Evolutionary conservation across 805 yeast species (phyloP).

Genomic region (Osmozyma mogii): DNA sequence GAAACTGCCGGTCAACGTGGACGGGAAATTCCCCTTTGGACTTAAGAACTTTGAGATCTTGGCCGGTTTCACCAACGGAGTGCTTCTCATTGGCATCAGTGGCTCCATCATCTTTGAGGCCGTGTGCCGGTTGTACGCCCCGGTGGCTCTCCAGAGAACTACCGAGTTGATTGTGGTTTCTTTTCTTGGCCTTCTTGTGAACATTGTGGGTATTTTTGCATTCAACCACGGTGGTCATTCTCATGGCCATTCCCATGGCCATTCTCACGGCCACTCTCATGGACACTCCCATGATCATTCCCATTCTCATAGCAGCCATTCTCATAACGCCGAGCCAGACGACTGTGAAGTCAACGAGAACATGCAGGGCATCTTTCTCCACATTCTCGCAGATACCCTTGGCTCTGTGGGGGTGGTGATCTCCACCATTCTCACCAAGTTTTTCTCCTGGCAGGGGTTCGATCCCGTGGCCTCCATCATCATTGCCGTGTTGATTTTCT

Average conservation of each 20-base stretch:
- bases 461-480: constrained; percentile 90
- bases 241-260: constrained; percentile 26
- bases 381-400: constrained; percentile 88
- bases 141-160: constrained; percentile 71
- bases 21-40: constrained; percentile 79
- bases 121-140: constrained; percentile 67
- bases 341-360: constrained; percentile 41
- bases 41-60: constrained; percentile 77
- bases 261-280: constrained; percentile 39
- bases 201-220: constrained; percentile 87
- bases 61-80: constrained; percentile 94
- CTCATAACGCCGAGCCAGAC: constrained; percentile 11
- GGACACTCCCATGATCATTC: constrained; percentile 27
- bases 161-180: constrained; percentile 83
- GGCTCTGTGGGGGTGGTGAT: constrained; percentile 97
- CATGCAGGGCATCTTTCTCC: constrained; percentile 91
- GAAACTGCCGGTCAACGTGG: constrained; percentile 37
- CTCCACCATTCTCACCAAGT: constrained; percentile 70
- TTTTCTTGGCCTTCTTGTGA: constrained; percentile 75
- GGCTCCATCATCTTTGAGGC: constrained; percentile 86
- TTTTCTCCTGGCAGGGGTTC: constrained; percentile 64
- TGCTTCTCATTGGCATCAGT: constrained; percentile 79
- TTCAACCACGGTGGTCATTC: constrained; percentile 70
- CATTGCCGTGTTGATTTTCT: constrained; percentile 72
- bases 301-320: constrained; percentile 19